These are phyloP conservation scores for Eucalyptus decipiens DNA, from an alignment of 345 rosid species.

Conservation along the genomic window DNA sequence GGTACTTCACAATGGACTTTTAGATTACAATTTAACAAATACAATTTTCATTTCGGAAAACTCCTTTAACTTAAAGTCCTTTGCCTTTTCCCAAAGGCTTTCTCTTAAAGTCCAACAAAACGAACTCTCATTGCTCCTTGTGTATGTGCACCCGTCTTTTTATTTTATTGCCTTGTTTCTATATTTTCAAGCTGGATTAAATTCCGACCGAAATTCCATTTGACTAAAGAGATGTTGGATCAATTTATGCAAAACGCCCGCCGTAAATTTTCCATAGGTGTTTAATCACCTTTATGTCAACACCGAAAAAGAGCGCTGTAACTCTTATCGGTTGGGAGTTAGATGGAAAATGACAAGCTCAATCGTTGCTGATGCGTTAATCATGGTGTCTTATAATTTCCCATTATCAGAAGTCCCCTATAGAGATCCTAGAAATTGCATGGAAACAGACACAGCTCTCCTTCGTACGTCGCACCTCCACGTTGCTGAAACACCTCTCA, in stretches of 20 bases:
- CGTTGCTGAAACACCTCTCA: not conserved
- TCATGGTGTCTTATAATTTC: not conserved
- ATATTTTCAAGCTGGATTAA: not conserved
- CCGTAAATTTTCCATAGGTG: not conserved
- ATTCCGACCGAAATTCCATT: not conserved
- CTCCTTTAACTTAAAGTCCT: no score
- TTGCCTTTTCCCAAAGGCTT: no score
- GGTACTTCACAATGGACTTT: rapidly evolving
- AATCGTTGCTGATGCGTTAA: not conserved
- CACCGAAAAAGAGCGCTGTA: not conserved
- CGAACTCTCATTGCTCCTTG: not conserved
- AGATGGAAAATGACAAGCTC: not conserved
- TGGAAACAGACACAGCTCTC: not conserved
- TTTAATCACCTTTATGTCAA: not conserved
- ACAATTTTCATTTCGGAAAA: no score
- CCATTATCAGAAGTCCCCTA: not conserved
- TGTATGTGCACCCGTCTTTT: not conserved
- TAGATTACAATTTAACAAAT: no score
- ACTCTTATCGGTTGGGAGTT: not conserved
- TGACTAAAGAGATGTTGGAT: not conserved
- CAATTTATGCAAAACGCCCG: not conserved
- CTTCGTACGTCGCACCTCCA: not conserved
- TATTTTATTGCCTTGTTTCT: not conserved
- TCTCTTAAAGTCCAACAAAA: no score
- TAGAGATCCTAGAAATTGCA: not conserved